Percentiles rank a stretch among this genome's conserved stretches.
Evolutionary conservation across 2,329 filamentous ascomycete species (phyloP).

Genomic region (Cytospora paraplurivora): DNA sequence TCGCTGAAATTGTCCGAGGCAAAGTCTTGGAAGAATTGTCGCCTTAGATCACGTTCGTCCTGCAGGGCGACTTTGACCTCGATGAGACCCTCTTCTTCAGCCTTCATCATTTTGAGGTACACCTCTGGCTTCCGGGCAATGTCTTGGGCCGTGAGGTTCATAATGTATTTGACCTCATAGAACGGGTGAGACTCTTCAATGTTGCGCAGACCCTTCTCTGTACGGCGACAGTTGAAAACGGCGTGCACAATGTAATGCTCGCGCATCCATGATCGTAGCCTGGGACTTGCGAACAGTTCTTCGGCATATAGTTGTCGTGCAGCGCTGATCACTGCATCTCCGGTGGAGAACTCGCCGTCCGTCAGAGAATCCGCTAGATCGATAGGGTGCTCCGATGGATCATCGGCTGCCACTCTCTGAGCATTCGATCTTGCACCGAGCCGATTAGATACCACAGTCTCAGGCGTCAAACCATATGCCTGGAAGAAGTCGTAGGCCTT

Average conservation of each 20-base stretch:
- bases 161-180: conserved; percentile 96
- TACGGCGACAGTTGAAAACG: conserved; percentile 83
- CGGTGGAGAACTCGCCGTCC: conserved; percentile 73
- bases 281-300: conserved; percentile 83
- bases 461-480: conserved; percentile 86
- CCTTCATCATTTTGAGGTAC: conserved; percentile 96
- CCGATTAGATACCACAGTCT: conserved; percentile 85
- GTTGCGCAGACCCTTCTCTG: conserved; percentile 88
- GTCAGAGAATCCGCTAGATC: conserved; percentile 83
- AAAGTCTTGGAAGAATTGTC: conserved; percentile 78
- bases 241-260: conserved; percentile 81
- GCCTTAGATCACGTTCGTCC: conserved; percentile 73
- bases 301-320: conserved; percentile 89
- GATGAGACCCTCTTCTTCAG: conserved; percentile 89
- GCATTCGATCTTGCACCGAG: conserved; percentile 62
- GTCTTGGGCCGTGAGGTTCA: conserved; percentile 82
- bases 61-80: conserved; percentile 81
- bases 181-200: conserved; percentile 96
- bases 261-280: conserved; percentile 85
- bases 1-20: conserved; percentile 95
- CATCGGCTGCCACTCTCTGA: conserved; percentile 80
- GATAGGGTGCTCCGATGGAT: conserved; percentile 76
- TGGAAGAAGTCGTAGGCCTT: conserved; percentile 81
- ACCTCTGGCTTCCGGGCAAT: conserved; percentile 83
- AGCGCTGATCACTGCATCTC: conserved; percentile 72